These are phyloP conservation scores for Aspergillus olivimuriae DNA, from an alignment of 495 filamentous ascomycete species.

Conservation along the genomic window DNA sequence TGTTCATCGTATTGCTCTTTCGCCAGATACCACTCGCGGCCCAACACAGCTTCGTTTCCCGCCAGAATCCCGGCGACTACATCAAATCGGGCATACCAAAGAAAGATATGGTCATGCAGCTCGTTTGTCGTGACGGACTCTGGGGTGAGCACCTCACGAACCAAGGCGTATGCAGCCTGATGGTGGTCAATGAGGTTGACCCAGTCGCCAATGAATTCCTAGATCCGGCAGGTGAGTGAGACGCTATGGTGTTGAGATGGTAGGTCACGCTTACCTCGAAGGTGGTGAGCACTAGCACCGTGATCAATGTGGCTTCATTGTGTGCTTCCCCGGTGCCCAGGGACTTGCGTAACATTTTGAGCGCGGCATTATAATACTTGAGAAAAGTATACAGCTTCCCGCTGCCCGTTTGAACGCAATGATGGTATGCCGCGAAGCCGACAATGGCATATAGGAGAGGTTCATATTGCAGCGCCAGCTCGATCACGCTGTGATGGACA, in stretches of 20 bases:
- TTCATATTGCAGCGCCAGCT: constrained; percentile 69
- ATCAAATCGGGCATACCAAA: constrained; percentile 89
- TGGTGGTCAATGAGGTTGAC: constrained; percentile 87
- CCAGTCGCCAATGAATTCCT: constrained; percentile 97
- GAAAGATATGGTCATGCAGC: constrained; percentile 62
- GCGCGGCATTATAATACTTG: constrained; percentile 82
- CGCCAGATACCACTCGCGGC: constrained; percentile 73
- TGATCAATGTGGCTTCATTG: constrained; percentile 69
- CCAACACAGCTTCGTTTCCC: constrained; percentile 64
- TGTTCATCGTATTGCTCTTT: constrained; percentile 56
- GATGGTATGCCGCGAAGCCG: constrained; percentile 87
- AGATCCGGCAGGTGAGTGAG: constrained; percentile 23
- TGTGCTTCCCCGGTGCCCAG: constrained; percentile 63
- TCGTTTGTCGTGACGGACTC: constrained; percentile 65
- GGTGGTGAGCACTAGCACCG: constrained; percentile 85
- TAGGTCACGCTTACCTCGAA: too few relatives aligned
- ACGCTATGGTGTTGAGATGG: too few relatives aligned
- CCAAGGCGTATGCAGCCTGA: constrained; percentile 76
- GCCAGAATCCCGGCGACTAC: constrained; percentile 77
- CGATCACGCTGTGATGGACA: constrained; percentile 61
- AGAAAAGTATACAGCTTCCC: constrained; percentile 77
- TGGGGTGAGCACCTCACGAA: constrained; percentile 72
- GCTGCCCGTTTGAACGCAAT: constrained; percentile 58
- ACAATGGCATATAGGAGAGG: constrained; percentile 83
- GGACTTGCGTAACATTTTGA: constrained; percentile 66